phyloP scores from a whole-genome alignment of 2,329 filamentous ascomycete genomes.

The Fusarium cyanostomum region DNA sequence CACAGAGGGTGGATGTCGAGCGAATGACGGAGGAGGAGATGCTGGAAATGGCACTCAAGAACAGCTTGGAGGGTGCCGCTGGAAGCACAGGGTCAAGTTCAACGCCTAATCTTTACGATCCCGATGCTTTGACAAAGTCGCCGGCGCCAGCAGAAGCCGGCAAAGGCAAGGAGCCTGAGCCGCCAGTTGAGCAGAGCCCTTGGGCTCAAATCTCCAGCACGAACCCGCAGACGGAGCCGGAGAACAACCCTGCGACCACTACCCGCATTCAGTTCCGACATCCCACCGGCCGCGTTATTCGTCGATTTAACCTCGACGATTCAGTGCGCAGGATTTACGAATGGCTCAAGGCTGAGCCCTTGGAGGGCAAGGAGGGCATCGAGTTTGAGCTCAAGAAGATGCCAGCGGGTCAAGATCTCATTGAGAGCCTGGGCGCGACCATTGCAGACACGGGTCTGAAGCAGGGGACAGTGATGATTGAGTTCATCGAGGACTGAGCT shows the following conservation, averaged over 20 bases:
- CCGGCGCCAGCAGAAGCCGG: slow-evolving; percentile 60
- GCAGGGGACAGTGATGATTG: slow-evolving; percentile 95
- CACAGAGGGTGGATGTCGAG: slow-evolving; percentile 77
- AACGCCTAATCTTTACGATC: slow-evolving; percentile 73
- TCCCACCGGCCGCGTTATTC: slow-evolving; percentile 83
- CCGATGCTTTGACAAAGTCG: slow-evolving; percentile 85
- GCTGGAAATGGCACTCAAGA: slow-evolving; percentile 91
- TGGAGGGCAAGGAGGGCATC: slow-evolving; percentile 80
- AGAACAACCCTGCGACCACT: slow-evolving; percentile 72
- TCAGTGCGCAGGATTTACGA: slow-evolving; percentile 87
- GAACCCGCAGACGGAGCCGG: slow-evolving; percentile 81
- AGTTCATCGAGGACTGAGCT: slow-evolving; percentile 73
- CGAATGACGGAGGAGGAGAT: slow-evolving; percentile 98
- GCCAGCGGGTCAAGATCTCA: slow-evolving; percentile 80
- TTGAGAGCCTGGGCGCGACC: slow-evolving; percentile 76
- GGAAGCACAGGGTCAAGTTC: slow-evolving; percentile 49
- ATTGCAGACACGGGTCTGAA: slow-evolving; percentile 87
- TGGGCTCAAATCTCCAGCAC: slow-evolving; percentile 79
- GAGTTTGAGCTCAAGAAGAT: slow-evolving; percentile 90
- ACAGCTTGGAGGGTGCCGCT: slow-evolving; percentile 73
- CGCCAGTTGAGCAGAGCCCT: slow-evolving; percentile 48
- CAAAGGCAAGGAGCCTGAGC: slow-evolving; percentile 62
- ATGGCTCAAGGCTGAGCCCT: slow-evolving; percentile 90
- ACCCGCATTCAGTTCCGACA: slow-evolving; percentile 95
- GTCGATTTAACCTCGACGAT: slow-evolving; percentile 82